Evolutionary conservation across 192 early-diverging fungal genomes (phyloP).

Genomic region (Podila clonocystis): DNA sequence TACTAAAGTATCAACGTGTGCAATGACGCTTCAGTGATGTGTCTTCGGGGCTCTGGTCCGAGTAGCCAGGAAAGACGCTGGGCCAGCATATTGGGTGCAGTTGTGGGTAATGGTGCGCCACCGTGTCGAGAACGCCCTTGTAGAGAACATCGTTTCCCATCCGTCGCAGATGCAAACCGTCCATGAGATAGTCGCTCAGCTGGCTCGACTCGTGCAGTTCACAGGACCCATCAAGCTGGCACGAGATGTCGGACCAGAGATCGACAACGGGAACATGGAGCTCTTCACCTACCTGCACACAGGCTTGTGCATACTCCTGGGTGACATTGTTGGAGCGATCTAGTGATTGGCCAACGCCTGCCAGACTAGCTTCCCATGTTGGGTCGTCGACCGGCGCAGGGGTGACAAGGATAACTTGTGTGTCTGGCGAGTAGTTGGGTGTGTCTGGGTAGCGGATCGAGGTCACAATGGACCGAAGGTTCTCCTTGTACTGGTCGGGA

Average conservation of each 20-base stretch:
- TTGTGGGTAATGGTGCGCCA: conserved; percentile 32
- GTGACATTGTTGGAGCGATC: conserved; percentile 52
- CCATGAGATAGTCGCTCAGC: conserved; percentile 53
- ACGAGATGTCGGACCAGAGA: conserved; percentile 15
- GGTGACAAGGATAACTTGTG: conserved; percentile 76
- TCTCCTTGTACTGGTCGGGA: conserved; percentile 63
- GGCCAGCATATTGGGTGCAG: conserved; percentile 46
- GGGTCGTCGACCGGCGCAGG: conserved; percentile 78
- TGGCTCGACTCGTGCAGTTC: conserved; percentile 24
- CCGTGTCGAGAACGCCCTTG: conserved; percentile 34
- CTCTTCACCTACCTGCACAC: conserved; percentile 55
- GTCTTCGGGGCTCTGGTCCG: conserved; percentile 22
- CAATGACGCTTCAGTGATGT: conserved; percentile 26
- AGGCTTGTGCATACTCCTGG: conserved; percentile 62
- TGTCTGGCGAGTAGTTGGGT: conserved; percentile 65
- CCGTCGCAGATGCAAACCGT: conserved; percentile 67
- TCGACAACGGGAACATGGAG: conserved; percentile 54
- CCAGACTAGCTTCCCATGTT: conserved; percentile 53
- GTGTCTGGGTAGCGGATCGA: conserved; percentile 65
- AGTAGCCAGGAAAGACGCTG: conserved; percentile 34
- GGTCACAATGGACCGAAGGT: conserved; percentile 66
- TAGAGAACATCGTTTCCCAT: conserved; percentile 64
- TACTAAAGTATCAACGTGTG: background rate
- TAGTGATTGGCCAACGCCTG: conserved; percentile 29
- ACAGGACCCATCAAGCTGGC: conserved; percentile 21